Base-by-base conservation (phyloP, 768 basidiomycete species). In the Pleurotus platypus region DNA sequence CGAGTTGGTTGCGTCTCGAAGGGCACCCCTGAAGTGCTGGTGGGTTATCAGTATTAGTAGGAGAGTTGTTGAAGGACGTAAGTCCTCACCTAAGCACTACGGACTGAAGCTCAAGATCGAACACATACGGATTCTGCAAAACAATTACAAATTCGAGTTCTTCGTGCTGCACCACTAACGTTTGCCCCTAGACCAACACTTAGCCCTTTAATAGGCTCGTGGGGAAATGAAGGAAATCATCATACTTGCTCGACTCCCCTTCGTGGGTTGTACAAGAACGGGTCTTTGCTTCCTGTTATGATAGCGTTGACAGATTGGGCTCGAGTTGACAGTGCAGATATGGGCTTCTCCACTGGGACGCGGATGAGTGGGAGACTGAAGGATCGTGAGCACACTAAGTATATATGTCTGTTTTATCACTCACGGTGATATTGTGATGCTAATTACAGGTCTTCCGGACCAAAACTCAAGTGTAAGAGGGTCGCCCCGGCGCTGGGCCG, bases 231-330 rank as follows among this genome's bases (percentile, higher is more conserved):
- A 5, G 26, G 22, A 55, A 53, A 57, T 47, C 4, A 6, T 26
- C 61, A 76, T 64, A 91, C 89, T 77, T 86, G 85, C 13, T 77
- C 76, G 27, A 77, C 72, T 5, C 80, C 70, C 65, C 81, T 85
- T 57, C 95, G 78, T 2, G 96, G 96, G 68, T 98, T 94, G 68
- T 97, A 97, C 57, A 98, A 73, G 72, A 98, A 98, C 1, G 91
- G 88, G 67, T 94, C 90, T 18, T 79, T 82, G 27, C 76, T 74
- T 3, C 85, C 85, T 43, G 77, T 73, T 3, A 88, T 70, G 48
- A 87, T 75, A 2, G 85, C 78, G 24, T 71, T 72, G 2, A 75
- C 66, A 22, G 73, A 72, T 9, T 73, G 74, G 42, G 63, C 55
- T 48, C 69, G 72, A 49, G 77, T 66, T 15, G 76, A 72, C 24